Conservation (phyloP, 2,329 filamentous ascomycete genomes). For the Diaporthe ilicicola region DNA sequence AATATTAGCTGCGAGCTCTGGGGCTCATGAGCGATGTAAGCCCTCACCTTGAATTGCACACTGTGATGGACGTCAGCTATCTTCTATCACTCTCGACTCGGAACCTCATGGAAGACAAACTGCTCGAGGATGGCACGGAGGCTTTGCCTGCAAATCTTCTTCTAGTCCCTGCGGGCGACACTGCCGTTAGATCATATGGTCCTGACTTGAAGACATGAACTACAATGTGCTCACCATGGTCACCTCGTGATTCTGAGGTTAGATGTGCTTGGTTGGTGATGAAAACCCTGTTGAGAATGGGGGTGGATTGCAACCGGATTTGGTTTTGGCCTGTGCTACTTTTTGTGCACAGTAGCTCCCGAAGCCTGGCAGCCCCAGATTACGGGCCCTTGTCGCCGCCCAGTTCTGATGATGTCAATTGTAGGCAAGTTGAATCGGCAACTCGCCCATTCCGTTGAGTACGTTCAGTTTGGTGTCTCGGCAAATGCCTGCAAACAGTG, state of each 20-base stretch:
- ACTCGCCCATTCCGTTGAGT: not conserved
- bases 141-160: conserved; percentile 76
- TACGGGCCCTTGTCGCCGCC: conserved; percentile 5
- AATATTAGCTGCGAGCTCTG: not conserved
- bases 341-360: conserved; percentile 9
- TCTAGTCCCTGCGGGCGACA: conserved; percentile 57
- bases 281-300: conserved; percentile 7
- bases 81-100: not conserved
- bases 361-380: conserved; percentile 1
- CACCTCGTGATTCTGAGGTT: not conserved
- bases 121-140: conserved; percentile 86
- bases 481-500: not conserved
- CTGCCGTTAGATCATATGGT: not conserved
- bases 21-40: not conserved
- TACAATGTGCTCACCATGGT: conserved; percentile 28
- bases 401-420: conserved; percentile 20
- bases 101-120: conserved; percentile 57
- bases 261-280: not conserved
- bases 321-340: conserved; percentile 15
- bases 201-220: not conserved
- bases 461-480: not conserved
- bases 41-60: conserved; percentile 87
- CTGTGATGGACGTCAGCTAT: conserved; percentile 49
- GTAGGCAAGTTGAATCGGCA: not conserved
- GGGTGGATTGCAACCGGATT: not conserved